phyloP scores from a whole-genome alignment of 2,329 filamentous ascomycete species.

The Chalaropsis ovoidea region DNA sequence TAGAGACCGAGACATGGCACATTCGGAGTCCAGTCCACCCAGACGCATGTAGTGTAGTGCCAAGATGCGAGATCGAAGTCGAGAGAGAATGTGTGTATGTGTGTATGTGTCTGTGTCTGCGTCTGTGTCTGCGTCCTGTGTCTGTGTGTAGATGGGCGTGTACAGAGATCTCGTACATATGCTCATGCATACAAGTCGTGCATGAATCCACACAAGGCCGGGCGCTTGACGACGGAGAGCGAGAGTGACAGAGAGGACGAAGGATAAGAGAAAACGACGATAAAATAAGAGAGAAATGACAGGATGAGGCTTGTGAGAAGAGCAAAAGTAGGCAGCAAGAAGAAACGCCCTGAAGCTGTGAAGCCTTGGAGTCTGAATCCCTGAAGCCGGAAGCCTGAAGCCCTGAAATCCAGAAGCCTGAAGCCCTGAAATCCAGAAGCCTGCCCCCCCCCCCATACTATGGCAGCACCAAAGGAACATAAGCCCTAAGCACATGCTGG shows the following conservation, averaged over 20 bases:
- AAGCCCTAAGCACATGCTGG: not conserved
- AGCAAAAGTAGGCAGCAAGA: not conserved
- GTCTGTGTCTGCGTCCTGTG: no score
- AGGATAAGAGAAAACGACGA: not conserved
- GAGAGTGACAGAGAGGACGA: not conserved
- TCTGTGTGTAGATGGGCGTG: no score
- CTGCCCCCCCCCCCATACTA: not conserved
- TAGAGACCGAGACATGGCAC: constrained; percentile 2
- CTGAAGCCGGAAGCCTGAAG: not conserved
- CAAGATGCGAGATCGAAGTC: not conserved
- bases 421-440: not conserved
- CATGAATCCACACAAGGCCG: constrained; percentile 4
- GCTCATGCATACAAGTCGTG: not conserved
- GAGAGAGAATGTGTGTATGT: no score
- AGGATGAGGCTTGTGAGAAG: no score
- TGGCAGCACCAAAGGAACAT: not conserved
- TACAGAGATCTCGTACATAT: constrained; percentile 8
- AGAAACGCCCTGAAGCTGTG: not conserved
- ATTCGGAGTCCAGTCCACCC: not conserved
- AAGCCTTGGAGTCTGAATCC: not conserved
- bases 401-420: not conserved
- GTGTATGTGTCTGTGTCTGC: not conserved
- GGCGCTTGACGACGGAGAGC: constrained; percentile 2
- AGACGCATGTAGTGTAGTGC: constrained; percentile 6
- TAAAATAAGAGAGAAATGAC: not conserved